Conservation (phyloP, 441 rosid genomes). For the Populus trichocarpa region DNA sequence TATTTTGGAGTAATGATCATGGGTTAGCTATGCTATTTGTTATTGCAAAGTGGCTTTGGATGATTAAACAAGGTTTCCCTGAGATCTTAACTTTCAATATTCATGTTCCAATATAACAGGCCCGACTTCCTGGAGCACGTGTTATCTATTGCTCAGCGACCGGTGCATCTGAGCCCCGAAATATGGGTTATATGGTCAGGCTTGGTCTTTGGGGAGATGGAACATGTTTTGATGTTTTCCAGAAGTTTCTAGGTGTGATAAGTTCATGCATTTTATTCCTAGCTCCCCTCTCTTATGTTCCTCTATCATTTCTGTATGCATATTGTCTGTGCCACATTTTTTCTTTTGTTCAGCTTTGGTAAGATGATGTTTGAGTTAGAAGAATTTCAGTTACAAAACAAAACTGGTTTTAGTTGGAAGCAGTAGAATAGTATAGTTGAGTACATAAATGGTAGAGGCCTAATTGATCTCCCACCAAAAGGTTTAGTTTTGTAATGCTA, state of each 20-base stretch:
- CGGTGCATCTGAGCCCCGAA: constrained; percentile 99
- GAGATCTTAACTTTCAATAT: constrained; percentile 21
- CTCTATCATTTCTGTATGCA: not conserved
- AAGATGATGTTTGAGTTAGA: not conserved
- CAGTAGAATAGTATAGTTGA: not conserved
- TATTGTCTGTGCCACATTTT: not conserved
- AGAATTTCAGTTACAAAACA: not conserved
- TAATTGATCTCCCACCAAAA: not conserved
- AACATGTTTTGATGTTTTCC: constrained; percentile 82
- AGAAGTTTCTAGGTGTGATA: constrained; percentile 67
- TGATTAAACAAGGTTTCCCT: constrained; percentile 18
- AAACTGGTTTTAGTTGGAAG: not conserved
- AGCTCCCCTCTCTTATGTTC: not conserved
- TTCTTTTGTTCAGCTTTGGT: not conserved
- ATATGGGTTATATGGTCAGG: constrained; percentile 99
- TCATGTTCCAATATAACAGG: constrained; percentile 52
- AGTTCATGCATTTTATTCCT: constrained; percentile 4
- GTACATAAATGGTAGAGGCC: not conserved
- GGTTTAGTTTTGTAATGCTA: not conserved
- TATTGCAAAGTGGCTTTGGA: constrained; percentile 14
- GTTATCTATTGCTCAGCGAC: constrained; percentile 99
- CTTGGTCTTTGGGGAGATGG: constrained; percentile 99
- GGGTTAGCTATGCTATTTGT: constrained; percentile 6
- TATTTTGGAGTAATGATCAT: not conserved
- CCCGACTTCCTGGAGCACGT: constrained; percentile 94